Evolutionary conservation across 495 filamentous ascomycete species (phyloP).

Genomic region (Penicillium taxi): DNA sequence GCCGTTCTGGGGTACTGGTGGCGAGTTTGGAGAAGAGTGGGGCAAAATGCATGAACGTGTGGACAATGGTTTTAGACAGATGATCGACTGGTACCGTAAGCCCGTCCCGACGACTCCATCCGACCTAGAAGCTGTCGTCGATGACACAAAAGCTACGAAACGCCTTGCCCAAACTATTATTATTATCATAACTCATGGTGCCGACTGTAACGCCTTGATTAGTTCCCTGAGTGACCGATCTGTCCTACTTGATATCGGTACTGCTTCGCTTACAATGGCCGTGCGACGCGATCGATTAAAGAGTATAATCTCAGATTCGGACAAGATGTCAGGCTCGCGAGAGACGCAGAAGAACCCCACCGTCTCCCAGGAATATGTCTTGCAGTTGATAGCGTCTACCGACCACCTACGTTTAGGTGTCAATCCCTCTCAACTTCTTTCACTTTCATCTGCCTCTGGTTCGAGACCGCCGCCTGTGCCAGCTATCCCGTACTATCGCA

Average conservation of each 20-base stretch:
- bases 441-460: slow-evolving; percentile 23
- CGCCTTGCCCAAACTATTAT: slow-evolving; percentile 69
- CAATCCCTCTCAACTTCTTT: slow-evolving; percentile 24
- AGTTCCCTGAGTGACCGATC: slow-evolving; percentile 84
- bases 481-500: slow-evolving; percentile 24
- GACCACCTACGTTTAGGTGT: slow-evolving; percentile 67
- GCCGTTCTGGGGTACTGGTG: slow-evolving; percentile 78
- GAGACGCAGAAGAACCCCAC: slow-evolving; percentile 20
- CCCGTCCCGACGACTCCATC: not conserved
- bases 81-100: slow-evolving; percentile 72
- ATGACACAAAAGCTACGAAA: slow-evolving; percentile 43
- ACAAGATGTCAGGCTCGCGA: slow-evolving; percentile 10
- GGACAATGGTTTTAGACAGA: slow-evolving; percentile 59
- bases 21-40: slow-evolving; percentile 90
- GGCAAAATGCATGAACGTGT: slow-evolving; percentile 87
- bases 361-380: slow-evolving; percentile 57
- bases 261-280: slow-evolving; percentile 87
- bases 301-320: slow-evolving; percentile 14
- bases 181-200: slow-evolving; percentile 94
- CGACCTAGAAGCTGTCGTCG: slow-evolving; percentile 11
- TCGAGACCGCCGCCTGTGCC: slow-evolving; percentile 14
- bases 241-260: slow-evolving; percentile 78
- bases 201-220: slow-evolving; percentile 92
- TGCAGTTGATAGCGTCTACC: slow-evolving; percentile 67
- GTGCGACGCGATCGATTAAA: slow-evolving; percentile 50